phyloP scores from a whole-genome alignment of 2,329 filamentous ascomycete species.

The Macrophomina phaseolina region DNA sequence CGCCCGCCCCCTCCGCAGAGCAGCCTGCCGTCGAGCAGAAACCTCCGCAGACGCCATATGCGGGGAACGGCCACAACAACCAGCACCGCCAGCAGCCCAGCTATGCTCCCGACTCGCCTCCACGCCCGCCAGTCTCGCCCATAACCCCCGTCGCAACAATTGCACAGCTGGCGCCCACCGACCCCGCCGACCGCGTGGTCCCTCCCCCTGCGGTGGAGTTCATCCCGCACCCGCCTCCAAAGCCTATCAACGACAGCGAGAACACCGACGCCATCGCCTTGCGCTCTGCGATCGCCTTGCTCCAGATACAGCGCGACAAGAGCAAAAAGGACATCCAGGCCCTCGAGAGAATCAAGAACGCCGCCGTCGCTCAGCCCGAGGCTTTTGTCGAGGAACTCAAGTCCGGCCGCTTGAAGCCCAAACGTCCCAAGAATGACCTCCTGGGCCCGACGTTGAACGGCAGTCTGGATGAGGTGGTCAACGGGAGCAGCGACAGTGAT shows the following conservation, averaged over 20 bases:
- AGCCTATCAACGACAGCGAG: slow-evolving; percentile 55
- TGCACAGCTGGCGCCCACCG: slow-evolving; percentile 43
- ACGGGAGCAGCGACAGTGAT: slow-evolving; percentile 30
- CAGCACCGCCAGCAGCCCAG: slow-evolving; percentile 1
- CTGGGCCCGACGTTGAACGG: slow-evolving; percentile 46
- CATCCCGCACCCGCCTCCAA: slow-evolving; percentile 49
- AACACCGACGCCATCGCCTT: slow-evolving; percentile 90
- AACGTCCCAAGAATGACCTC: slow-evolving; percentile 37
- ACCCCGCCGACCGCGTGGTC: slow-evolving; percentile 33
- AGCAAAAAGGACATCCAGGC: slow-evolving; percentile 76
- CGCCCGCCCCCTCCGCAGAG: background rate
- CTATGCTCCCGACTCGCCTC: slow-evolving; percentile 26
- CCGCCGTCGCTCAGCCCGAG: slow-evolving; percentile 72
- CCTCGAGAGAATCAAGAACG: slow-evolving; percentile 71
- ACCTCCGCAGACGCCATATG: slow-evolving; percentile 20
- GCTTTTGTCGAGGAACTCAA: slow-evolving; percentile 73
- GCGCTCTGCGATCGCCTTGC: slow-evolving; percentile 80
- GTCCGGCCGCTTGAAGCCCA: slow-evolving; percentile 58
- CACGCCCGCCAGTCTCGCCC: slow-evolving; percentile 45
- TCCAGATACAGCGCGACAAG: slow-evolving; percentile 84
- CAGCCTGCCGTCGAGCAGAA: slow-evolving; percentile 1
- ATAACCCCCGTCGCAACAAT: slow-evolving; percentile 45
- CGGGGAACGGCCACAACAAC: slow-evolving; percentile 8
- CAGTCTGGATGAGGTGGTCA: slow-evolving; percentile 39
- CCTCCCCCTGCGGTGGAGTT: slow-evolving; percentile 39